These are phyloP conservation scores for Pleurotus eryngii DNA, from an alignment of 768 basidiomycete species.

Conservation along the genomic window DNA sequence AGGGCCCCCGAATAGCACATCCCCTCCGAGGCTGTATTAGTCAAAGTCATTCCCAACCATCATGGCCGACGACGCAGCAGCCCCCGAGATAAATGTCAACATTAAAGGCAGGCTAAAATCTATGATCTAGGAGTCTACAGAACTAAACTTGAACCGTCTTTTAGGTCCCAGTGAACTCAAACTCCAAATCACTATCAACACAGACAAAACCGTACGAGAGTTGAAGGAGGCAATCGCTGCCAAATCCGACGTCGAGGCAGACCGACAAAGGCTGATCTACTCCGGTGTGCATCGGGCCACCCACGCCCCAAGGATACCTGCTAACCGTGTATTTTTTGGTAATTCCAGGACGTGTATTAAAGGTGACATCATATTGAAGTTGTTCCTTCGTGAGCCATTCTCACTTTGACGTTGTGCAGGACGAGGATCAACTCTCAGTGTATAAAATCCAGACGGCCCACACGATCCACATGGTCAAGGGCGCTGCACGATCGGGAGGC, in stretches of 20 bases:
- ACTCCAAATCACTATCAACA: slow-evolving; percentile 77
- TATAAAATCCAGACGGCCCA: slow-evolving; percentile 92
- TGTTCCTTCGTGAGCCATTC: not conserved
- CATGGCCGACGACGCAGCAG: slow-evolving; percentile 46
- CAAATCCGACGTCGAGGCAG: slow-evolving; percentile 82
- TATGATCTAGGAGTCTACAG: no score
- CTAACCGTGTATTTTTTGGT: not conserved
- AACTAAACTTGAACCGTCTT: no score
- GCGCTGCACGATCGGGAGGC: slow-evolving; percentile 53
- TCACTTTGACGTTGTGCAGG: slow-evolving; percentile 35
- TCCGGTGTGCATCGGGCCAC: slow-evolving; percentile 52
- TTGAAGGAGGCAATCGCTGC: slow-evolving; percentile 89
- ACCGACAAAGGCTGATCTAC: slow-evolving; percentile 89
- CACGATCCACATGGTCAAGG: slow-evolving; percentile 94
- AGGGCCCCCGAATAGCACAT: not conserved
- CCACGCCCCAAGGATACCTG: not conserved
- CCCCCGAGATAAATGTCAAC: slow-evolving; percentile 59
- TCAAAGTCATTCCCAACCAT: slow-evolving; percentile 19
- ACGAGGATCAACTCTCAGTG: slow-evolving; percentile 74
- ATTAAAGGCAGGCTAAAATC: slow-evolving; percentile 51
- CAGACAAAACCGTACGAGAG: slow-evolving; percentile 83
- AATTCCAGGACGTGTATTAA: slow-evolving; percentile 63
- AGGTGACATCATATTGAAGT: slow-evolving; percentile 35
- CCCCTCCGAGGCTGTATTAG: not conserved
- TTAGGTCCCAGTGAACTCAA: slow-evolving; percentile 90